phyloP scores from a whole-genome alignment of 2,329 filamentous ascomycete species.

The Diaporthe citrichinensis region DNA sequence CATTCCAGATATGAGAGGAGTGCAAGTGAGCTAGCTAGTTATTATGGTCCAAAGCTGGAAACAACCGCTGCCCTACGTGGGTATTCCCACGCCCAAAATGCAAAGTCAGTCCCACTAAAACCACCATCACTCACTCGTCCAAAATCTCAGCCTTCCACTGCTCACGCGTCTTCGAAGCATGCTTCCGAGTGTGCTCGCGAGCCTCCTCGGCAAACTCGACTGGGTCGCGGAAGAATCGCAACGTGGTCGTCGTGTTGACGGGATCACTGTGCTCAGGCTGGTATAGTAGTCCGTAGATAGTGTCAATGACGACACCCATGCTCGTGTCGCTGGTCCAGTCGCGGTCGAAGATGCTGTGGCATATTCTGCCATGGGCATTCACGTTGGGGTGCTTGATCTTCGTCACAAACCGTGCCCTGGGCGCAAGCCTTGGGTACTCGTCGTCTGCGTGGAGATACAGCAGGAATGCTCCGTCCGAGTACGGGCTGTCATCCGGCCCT shows the following conservation, averaged over 20 bases:
- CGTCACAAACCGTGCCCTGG: constrained; percentile 82
- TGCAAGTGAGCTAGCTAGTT: background rate
- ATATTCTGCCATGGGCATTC: constrained; percentile 81
- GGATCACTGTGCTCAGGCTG: constrained; percentile 42
- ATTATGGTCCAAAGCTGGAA: background rate
- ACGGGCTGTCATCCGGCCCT: constrained; percentile 44
- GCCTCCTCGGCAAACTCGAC: constrained; percentile 5
- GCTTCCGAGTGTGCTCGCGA: constrained; percentile 4
- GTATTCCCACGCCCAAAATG: background rate
- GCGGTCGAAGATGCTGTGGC: constrained; percentile 53
- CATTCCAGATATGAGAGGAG: background rate
- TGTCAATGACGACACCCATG: constrained; percentile 42
- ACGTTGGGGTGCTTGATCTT: constrained; percentile 88
- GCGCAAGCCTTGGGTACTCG: constrained; percentile 84
- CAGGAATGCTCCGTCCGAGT: constrained; percentile 77
- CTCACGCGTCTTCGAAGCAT: constrained; percentile 21
- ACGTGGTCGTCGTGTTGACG: constrained; percentile 32
- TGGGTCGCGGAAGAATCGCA: constrained; percentile 13
- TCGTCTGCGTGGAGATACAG: constrained; percentile 83
- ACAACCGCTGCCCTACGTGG: background rate
- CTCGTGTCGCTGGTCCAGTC: constrained; percentile 46
- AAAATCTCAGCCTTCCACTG: constrained; percentile 22
- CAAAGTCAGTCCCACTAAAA: background rate
- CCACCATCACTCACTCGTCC: background rate
- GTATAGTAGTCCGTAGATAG: constrained; percentile 42